Evolutionary conservation across 2,329 filamentous ascomycete species (phyloP).

Genomic region (Pseudopithomyces chartarum): DNA sequence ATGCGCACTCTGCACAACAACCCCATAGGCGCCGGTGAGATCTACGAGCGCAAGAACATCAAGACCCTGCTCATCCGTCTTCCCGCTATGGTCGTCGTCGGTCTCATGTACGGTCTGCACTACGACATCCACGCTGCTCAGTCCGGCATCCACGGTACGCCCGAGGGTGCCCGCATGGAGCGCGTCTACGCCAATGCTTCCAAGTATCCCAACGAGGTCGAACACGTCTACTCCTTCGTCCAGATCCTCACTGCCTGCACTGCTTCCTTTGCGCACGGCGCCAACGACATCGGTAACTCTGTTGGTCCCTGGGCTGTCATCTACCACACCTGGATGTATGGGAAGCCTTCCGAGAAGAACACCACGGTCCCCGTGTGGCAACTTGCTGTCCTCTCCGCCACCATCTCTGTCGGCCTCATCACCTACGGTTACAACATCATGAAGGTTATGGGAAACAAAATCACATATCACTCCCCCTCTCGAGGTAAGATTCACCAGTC

Average conservation of each 20-base stretch:
- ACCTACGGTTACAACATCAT: constrained; percentile 85
- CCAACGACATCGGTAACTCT: constrained; percentile 64
- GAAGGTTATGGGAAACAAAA: constrained; percentile 71
- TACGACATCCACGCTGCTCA: constrained; percentile 78
- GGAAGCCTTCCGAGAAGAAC: constrained; percentile 64
- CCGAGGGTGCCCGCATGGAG: constrained; percentile 73
- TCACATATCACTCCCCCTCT: constrained; percentile 68
- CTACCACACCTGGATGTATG: constrained; percentile 57
- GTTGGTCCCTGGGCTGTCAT: constrained; percentile 45
- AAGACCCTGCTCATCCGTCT: constrained; percentile 61
- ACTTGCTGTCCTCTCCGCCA: constrained; percentile 68
- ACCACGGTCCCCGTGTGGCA: constrained; percentile 75
- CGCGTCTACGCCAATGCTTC: constrained; percentile 61
- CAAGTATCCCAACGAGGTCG: constrained; percentile 45
- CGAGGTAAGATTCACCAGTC: constrained; percentile 23
- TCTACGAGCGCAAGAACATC: constrained; percentile 67
- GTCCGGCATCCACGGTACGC: constrained; percentile 68
- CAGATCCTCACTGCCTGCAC: constrained; percentile 55
- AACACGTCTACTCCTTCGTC: constrained; percentile 53
- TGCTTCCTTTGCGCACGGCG: constrained; percentile 63
- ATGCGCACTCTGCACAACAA: constrained; percentile 78
- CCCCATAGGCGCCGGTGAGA: constrained; percentile 73
- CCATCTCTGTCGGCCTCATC: constrained; percentile 67
- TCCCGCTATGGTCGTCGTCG: constrained; percentile 69
- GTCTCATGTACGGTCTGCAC: constrained; percentile 72